Base-by-base conservation (phyloP, 2,329 filamentous ascomycete genomes). In the Aureobasidium musti region DNA sequence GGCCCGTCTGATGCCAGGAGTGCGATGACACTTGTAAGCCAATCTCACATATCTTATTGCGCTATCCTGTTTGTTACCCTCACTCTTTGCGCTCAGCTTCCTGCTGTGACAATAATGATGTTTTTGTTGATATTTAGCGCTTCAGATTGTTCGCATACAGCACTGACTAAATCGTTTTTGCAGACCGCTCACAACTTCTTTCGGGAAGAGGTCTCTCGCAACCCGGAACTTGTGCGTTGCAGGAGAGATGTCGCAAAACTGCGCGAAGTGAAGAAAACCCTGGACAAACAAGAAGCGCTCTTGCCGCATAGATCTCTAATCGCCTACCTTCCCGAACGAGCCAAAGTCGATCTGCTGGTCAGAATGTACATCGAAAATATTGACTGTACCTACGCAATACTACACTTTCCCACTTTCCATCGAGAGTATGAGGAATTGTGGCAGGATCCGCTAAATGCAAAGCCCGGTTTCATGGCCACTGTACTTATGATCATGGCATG, bases 391-490 rank as follows among this genome's bases (percentile, higher is more conserved):
- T 80, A 84, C 61, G 80, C 83, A 3, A 81, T 87, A 52, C 72
- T 87, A 0, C 84, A 87, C 65, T 72, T 77, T 5, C 83, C 84
- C 0, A 81, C 78, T 0, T 87, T 87, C 67, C 79, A 79, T 77
- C 69, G 74, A 23, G 80, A 84, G 8, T 87, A 85, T 69, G 67
- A 75, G 3, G 72, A 63, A 0, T 83, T 82, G 68, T 86, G 83
- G 83, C 72, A 77, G 3, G 67, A 76, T 3, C 73, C 77, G 6
- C 4, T 67, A 67, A 41, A 37, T 2, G 69, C 70, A 17, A 54
- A 63, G 11, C 49, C 70, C n/a, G 74, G 74, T 35, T 80, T 81
- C 49, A 74, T 79, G n/a, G 75, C 75, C 3, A 72, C 77, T 1
- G 71, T 82, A 5, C 60, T 82, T 0, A 71, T 81, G 11, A 78